Evolutionary conservation across 129 eudicot genomes (phyloP).

Genomic region (Helichrysum umbraculigerum): DNA sequence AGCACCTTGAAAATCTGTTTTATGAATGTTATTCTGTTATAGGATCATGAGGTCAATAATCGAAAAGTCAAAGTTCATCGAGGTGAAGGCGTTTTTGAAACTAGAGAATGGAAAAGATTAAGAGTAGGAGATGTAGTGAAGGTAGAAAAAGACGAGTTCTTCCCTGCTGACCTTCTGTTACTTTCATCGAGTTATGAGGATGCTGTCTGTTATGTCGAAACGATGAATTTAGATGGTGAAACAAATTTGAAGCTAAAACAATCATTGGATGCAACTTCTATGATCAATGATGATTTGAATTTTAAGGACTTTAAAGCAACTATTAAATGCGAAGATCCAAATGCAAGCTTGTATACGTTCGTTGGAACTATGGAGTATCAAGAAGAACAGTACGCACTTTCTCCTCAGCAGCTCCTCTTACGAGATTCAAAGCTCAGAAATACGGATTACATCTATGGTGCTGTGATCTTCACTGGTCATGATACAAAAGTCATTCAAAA

Average conservation of each 20-base stretch:
- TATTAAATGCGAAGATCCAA: slow-evolving; percentile 88
- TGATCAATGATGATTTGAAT: slow-evolving; percentile 49
- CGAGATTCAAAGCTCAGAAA: slow-evolving; percentile 84
- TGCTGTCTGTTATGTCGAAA: slow-evolving; percentile 86
- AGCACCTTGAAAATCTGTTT: slow-evolving; percentile 11
- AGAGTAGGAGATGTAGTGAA: slow-evolving; percentile 83
- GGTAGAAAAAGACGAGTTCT: slow-evolving; percentile 83
- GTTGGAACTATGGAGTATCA: slow-evolving; percentile 81
- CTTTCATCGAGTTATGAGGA: slow-evolving; percentile 90
- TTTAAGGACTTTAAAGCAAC: slow-evolving; percentile 58
- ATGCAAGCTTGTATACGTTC: slow-evolving; percentile 75
- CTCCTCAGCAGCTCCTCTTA: slow-evolving; percentile 79
- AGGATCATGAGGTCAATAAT: slow-evolving; percentile 90
- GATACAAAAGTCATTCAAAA: slow-evolving; percentile 96
- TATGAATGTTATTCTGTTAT: slow-evolving; percentile 19
- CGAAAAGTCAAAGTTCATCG: slow-evolving; percentile 76
- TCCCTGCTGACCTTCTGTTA: slow-evolving; percentile 87
- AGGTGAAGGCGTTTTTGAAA: slow-evolving; percentile 53
- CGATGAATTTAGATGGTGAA: slow-evolving; percentile 97
- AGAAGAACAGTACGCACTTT: slow-evolving; percentile 65
- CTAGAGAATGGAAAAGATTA: slow-evolving; percentile 69
- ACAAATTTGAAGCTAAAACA: slow-evolving; percentile 90
- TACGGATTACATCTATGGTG: slow-evolving; percentile 83
- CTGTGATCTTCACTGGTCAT: slow-evolving; percentile 84
- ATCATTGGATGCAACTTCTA: slow-evolving; percentile 69